A percentile compares a stretch with the other conserved stretches of the same genome.
phyloP scores from a whole-genome alignment of 78 protist genomes.

The Goniomonas avonlea region DNA sequence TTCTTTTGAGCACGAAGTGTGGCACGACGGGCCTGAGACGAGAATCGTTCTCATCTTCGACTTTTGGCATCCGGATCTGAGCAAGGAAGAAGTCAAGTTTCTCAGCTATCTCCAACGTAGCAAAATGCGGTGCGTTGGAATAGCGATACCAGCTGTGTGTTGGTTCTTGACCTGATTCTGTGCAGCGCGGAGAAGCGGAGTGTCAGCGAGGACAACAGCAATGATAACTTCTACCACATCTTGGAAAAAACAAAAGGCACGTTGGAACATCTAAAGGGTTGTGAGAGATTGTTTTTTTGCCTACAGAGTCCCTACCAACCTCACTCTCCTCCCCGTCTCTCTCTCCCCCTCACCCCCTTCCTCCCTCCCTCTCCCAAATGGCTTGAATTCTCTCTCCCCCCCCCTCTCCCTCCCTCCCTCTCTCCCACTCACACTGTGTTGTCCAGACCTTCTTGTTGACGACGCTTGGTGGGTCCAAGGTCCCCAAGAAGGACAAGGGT shows the following conservation, averaged over 20 bases:
- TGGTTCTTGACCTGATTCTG: neutral
- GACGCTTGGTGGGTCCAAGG: too few species aligned
- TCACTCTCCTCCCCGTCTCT: too few species aligned
- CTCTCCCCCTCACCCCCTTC: too few species aligned
- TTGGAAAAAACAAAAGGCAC: neutral
- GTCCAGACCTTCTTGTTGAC: too few species aligned
- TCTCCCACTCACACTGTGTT: too few species aligned
- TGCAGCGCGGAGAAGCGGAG: neutral
- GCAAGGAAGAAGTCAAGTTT: constrained; percentile 26
- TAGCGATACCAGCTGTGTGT: neutral
- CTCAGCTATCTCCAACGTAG: constrained; percentile 17
- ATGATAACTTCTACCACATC: neutral
- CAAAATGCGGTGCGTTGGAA: neutral
- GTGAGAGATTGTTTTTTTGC: too few species aligned
- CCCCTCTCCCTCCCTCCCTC: too few species aligned
- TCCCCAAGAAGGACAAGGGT: too few species aligned
- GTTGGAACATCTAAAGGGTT: too few species aligned
- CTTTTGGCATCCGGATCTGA: constrained; percentile 38
- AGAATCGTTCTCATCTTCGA: neutral
- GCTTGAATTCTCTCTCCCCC: too few species aligned
- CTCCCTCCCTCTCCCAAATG: too few species aligned
- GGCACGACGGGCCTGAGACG: constrained; percentile 25
- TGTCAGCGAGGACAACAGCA: neutral
- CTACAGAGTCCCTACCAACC: too few species aligned
- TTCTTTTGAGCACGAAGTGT: constrained; percentile 6